phyloP scores from a whole-genome alignment of 495 filamentous ascomycete species.

The Aspergillus leporis region DNA sequence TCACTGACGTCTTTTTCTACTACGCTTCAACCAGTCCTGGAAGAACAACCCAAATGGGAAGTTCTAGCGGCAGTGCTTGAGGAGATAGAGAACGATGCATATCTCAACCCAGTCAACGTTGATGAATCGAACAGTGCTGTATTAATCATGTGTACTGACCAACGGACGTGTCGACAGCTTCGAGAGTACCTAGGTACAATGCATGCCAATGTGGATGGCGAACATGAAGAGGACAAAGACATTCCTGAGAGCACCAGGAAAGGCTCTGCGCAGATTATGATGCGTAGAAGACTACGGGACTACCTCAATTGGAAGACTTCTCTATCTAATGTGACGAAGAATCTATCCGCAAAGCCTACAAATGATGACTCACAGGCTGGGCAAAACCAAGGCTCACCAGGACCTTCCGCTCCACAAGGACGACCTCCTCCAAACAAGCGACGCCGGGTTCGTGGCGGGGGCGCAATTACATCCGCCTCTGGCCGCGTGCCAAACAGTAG shows the following conservation, averaged over 20 bases:
- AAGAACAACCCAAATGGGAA: conserved; percentile 94
- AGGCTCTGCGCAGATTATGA: conserved; percentile 79
- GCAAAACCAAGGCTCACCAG: conserved; percentile 24
- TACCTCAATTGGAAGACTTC: conserved; percentile 93
- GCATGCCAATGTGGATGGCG: conserved; percentile 66
- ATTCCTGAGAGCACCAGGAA: conserved; percentile 40
- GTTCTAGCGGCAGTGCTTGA: conserved; percentile 82
- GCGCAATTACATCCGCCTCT: conserved; percentile 52
- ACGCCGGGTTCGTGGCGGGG: conserved; percentile 84
- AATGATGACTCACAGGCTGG: conserved; percentile 28
- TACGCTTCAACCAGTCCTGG: conserved; percentile 81
- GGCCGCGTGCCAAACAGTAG: conserved; percentile 62
- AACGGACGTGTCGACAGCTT: conserved; percentile 83
- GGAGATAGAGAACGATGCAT: conserved; percentile 90
- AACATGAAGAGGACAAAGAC: conserved; percentile 20
- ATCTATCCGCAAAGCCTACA: conserved; percentile 51
- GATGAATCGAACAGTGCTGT: conserved; percentile 90
- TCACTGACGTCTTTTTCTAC: conserved; percentile 53
- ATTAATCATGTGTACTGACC: conserved; percentile 92
- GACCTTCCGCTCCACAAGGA: conserved; percentile 45
- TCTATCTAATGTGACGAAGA: conserved; percentile 84
- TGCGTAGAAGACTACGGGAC: conserved; percentile 81
- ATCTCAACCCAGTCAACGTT: conserved; percentile 70
- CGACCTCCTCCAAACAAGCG: conserved; percentile 82
- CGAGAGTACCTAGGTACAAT: conserved; percentile 90